Conservation (phyloP, 192 early-diverging fungal genomes). For the Coemansia sp. region DNA sequence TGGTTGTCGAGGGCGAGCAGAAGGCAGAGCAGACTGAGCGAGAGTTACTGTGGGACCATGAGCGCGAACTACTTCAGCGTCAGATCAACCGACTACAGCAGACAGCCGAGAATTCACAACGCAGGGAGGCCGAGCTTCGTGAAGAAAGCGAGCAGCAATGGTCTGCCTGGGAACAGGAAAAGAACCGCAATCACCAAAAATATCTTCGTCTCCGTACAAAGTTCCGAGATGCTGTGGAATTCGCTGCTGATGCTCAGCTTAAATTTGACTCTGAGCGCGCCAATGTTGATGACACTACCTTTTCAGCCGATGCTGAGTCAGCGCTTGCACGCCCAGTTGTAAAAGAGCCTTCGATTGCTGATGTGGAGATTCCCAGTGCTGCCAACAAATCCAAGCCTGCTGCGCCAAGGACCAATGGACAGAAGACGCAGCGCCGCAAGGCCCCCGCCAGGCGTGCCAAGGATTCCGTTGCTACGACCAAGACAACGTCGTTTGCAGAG, state of each 20-base stretch:
- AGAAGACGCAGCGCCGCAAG: slow-evolving; percentile 15
- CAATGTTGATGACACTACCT: background rate
- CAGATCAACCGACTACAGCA: slow-evolving; percentile 38
- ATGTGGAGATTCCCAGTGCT: slow-evolving; percentile 1
- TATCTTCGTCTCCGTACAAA: slow-evolving; percentile 34
- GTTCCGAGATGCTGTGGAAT: slow-evolving; percentile 42
- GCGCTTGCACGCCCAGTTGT: background rate
- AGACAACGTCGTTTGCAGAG: background rate
- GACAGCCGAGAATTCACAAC: slow-evolving; percentile 31
- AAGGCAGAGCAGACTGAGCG: slow-evolving; percentile 22
- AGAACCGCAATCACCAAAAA: slow-evolving; percentile 37
- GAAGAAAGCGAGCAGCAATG: slow-evolving; percentile 46
- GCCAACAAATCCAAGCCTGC: background rate
- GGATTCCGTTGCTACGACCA: background rate
- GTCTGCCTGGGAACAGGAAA: slow-evolving; percentile 45
- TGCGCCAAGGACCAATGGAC: slow-evolving; percentile 8
- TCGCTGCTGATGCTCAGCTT: slow-evolving; percentile 28
- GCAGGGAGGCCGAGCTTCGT: slow-evolving; percentile 43
- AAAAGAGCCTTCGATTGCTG: background rate
- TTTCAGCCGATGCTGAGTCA: background rate
- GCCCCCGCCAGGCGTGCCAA: slow-evolving; percentile 7
- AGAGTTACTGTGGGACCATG: slow-evolving; percentile 29
- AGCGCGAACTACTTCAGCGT: slow-evolving; percentile 40
- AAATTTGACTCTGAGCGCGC: slow-evolving; percentile 27
- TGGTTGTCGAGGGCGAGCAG: slow-evolving; percentile 15